phyloP scores from a whole-genome alignment of 2,329 filamentous ascomycete species.

The Epichloe coenophiala region DNA sequence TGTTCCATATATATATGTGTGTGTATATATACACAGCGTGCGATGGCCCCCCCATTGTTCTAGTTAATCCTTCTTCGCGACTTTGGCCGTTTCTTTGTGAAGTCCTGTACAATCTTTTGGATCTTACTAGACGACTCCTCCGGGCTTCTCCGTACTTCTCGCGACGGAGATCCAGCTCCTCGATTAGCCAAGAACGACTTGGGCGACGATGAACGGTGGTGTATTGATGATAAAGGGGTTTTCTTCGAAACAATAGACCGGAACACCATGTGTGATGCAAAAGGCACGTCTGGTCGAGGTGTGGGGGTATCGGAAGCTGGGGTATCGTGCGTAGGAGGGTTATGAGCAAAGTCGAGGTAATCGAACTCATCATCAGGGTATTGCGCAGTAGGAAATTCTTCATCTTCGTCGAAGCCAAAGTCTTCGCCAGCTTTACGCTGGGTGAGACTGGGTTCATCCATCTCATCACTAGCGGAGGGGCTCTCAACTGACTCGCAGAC shows the following conservation, averaged over 20 bases:
- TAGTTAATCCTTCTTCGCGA: conserved; percentile 28
- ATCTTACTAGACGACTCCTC: conserved; percentile 33
- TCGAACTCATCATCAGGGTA: conserved; percentile 25
- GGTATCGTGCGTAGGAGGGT: conserved; percentile 17
- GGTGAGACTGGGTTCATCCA: conserved; percentile 17
- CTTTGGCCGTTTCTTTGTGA: conserved; percentile 26
- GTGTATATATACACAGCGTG: conserved; percentile 26
- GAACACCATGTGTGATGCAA: conserved; percentile 24
- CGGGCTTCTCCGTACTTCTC: conserved; percentile 29
- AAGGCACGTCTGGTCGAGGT: conserved; percentile 23
- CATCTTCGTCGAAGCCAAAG: conserved; percentile 20
- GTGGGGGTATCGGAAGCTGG: conserved; percentile 31
- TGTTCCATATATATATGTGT: conserved; percentile 22
- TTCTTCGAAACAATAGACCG: conserved; percentile 18
- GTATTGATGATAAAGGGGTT: conserved; percentile 19
- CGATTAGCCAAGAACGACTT: conserved; percentile 19
- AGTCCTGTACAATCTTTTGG: conserved; percentile 31
- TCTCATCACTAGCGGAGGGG: conserved; percentile 19
- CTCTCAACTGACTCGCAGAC: conserved; percentile 32
- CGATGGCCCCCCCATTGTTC: conserved; percentile 14
- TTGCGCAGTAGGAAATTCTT: conserved; percentile 26
- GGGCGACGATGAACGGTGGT: conserved; percentile 22
- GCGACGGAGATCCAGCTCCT: conserved; percentile 11
- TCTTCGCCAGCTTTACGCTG: conserved; percentile 17
- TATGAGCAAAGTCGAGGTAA: conserved; percentile 11